Evolutionary conservation across 2,329 filamentous ascomycete species (phyloP).

Genomic region (Neonectria faginata): DNA sequence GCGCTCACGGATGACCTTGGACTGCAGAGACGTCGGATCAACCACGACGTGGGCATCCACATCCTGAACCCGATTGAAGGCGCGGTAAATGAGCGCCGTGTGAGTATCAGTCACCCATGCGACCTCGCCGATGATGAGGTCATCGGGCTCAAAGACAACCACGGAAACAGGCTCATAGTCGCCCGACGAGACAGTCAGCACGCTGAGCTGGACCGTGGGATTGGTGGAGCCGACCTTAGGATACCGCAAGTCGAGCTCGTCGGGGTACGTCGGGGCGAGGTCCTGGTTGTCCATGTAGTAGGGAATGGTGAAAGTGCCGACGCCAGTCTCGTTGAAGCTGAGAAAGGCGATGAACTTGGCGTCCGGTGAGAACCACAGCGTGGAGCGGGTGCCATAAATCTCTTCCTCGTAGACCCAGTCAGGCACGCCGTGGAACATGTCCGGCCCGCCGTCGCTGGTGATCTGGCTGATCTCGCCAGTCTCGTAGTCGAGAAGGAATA

Average conservation of each 20-base stretch:
- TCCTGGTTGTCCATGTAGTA: slow-evolving; percentile 73
- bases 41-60: slow-evolving; percentile 71
- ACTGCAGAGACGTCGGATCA: slow-evolving; percentile 60
- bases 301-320: slow-evolving; percentile 73
- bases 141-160: slow-evolving; percentile 68
- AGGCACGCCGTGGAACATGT: slow-evolving; percentile 73
- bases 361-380: slow-evolving; percentile 93
- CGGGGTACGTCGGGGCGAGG: slow-evolving; percentile 70
- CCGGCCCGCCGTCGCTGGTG: slow-evolving; percentile 69
- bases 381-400: slow-evolving; percentile 75
- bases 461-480: slow-evolving; percentile 67
- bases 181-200: slow-evolving; percentile 64
- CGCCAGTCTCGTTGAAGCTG: slow-evolving; percentile 83
- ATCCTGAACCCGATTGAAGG: slow-evolving; percentile 77
- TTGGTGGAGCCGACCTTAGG: slow-evolving; percentile 77
- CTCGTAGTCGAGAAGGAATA: slow-evolving; percentile 60
- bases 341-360: slow-evolving; percentile 89
- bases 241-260: slow-evolving; percentile 72
- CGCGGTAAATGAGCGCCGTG: slow-evolving; percentile 71
- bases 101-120: slow-evolving; percentile 74
- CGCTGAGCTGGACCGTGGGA: slow-evolving; percentile 70
- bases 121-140: slow-evolving; percentile 75
- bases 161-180: slow-evolving; percentile 61
- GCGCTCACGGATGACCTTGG: slow-evolving; percentile 64
- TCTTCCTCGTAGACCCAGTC: slow-evolving; percentile 86